Base-by-base conservation (phyloP, 1,284 basidiomycete species). In the Lentinula novae-zelandiae region DNA sequence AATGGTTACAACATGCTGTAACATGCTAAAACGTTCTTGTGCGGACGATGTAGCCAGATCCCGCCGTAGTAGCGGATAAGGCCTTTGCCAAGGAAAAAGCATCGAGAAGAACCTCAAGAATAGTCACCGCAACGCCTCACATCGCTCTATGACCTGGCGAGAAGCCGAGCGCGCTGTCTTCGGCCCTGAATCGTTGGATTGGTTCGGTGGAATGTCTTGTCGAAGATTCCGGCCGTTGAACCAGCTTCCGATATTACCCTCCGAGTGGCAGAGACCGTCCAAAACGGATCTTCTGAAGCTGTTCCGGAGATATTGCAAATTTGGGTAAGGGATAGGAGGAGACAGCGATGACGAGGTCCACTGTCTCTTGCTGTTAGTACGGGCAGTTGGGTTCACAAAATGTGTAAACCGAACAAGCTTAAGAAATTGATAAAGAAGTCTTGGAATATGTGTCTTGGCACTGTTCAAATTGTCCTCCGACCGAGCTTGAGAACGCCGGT, bases 21-120 rank as follows among this genome's bases (percentile, higher is more conserved):
- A 38, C 36, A 8, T 1, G 36, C 36, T 38, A 10, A 10, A n/a
- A n/a, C 20, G 17, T 20, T 20, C 8, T 46, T 12, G 20, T 20
- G 44, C 44, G 20, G 20, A 7, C 12, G 40, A 46, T 46, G 10
- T 20, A 20, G 6, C 9, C 7, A 46, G 3, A 20, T n/a, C 39
- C 53, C 53, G 53, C 22, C 38, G 39, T 54, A 54, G 42, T 27
- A 13, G 53, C 53, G 53, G 39, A 54, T 54, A 54, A 39, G 36
- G 13, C 9, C 38, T 17, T 34, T 15, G 53, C 53, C 53, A 54
- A 54, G 53, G 7, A 54, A 22, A 9, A 42, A 31, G 12, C 5
- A 15, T 42, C 20, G 9, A 31, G 17, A 54, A 42, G 53, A 13
- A 39, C n/a, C 42, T 34, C 27, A 50, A 34, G 22, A 38, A 31